Evolutionary conservation across 352 stramenopile genomes (phyloP), one percentile per base, ranked within the genome.

Genomic region (Phytophthora melonis): DNA sequence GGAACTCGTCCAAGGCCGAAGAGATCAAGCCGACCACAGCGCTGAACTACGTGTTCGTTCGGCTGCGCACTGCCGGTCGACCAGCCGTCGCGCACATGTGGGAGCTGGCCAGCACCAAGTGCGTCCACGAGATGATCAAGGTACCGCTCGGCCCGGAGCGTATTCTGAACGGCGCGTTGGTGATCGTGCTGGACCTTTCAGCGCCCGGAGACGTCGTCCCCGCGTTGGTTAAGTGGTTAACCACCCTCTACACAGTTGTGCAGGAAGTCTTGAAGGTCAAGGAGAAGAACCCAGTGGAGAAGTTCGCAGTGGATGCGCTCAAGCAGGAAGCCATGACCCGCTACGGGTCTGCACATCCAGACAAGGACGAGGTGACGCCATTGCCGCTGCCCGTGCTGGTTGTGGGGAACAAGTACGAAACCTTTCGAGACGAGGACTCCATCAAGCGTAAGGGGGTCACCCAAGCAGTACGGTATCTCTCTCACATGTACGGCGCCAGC

Each of bases 21-120:
- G 82, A 96, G 64, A 94, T 94, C 63, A 98, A 98, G 69, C 91
- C 93, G 34, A 98, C 93, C 5, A 94, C 95, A 5, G 93, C 92
- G 3, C 79, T 98, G n/a, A 92, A 98, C 70, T 98, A 98, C 63
- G 74, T 93, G 5, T 98, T 95, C 52, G 92, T 93, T 56, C 89
- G 92, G 3, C 76, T 93, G 23, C 96, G 93, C 69, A 85, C 86
- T 70, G 70, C 63, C 58, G 73, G 68, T 4, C 74, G 64, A 43
- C 66, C 71, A 25, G 70, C 69, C 32, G 88, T 98, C 2, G 92
- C 93, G 19, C 91, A 98, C 66, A 96, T 98, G 69, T 98, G 93
- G 94, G 94, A 98, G 76, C 87, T 98, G 34, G 93, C 92, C 11
- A 89, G 84, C 11, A 77, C 81, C 56, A 92, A 92, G 50, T 93